A percentile compares a stretch with the other conserved stretches of the same genome.
phyloP scores from a whole-genome alignment of 345 rosid species.

The Pelargonium nanum region DNA sequence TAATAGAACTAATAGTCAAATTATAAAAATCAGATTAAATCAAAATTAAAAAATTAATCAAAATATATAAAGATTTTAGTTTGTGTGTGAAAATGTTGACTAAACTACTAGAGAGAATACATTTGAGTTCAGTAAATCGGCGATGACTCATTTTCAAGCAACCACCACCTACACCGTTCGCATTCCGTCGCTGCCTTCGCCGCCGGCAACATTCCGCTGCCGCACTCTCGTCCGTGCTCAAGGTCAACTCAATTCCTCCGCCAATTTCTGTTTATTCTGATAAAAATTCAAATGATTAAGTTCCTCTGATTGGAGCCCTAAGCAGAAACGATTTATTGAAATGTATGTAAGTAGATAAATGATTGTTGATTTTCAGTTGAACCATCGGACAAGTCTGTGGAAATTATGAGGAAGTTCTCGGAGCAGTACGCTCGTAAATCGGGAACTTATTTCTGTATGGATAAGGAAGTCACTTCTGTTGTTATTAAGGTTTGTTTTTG shows the following conservation, averaged over 20 bases:
- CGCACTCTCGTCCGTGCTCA: conserved; percentile 10
- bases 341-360: background rate
- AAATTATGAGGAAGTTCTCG: conserved; percentile 93
- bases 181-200: conserved; percentile 4
- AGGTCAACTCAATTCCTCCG: conserved; percentile 2
- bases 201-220: conserved; percentile 1
- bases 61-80: too few relatives aligned
- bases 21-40: too few relatives aligned
- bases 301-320: background rate
- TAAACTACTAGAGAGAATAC: too few relatives aligned
- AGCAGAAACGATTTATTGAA: background rate
- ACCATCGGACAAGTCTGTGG: conserved; percentile 80
- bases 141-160: too few relatives aligned
- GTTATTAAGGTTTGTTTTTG: conserved; percentile 61
- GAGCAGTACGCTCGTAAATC: conserved; percentile 95
- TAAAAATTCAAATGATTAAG: background rate
- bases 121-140: too few relatives aligned
- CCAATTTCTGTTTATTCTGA: background rate
- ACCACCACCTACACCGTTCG: conserved; percentile 6
- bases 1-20: too few relatives aligned
- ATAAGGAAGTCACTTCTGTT: conserved; percentile 89
- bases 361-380: conserved; percentile 37
- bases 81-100: too few relatives aligned
- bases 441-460: conserved; percentile 85
- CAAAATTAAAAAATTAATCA: too few relatives aligned